Evolutionary conservation across 1,284 basidiomycete species (phyloP).

Genomic region (Cutaneotrichosporon dermatis): DNA sequence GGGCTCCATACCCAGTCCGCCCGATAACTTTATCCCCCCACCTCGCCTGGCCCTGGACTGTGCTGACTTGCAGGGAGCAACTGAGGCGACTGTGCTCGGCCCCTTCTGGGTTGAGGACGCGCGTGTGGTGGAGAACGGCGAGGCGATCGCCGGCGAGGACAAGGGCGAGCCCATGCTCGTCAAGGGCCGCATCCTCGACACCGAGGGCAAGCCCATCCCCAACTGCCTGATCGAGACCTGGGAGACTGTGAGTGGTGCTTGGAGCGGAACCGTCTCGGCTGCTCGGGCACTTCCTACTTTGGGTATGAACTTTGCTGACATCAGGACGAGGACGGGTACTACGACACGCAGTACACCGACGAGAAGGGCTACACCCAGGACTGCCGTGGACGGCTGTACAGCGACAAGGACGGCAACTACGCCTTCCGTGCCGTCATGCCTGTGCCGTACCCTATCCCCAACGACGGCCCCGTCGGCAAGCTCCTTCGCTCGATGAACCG

Average conservation of each 20-base stretch:
- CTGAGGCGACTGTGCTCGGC: conserved; percentile 72
- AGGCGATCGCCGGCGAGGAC: conserved; percentile 68
- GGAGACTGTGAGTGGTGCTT: conserved; percentile 59
- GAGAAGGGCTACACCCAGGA: conserved; percentile 58
- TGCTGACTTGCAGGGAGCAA: conserved; percentile 52
- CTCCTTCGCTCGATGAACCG: conserved; percentile 59
- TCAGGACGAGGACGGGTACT: conserved; percentile 56
- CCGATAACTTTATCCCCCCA: too few relatives aligned
- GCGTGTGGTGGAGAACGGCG: conserved; percentile 54
- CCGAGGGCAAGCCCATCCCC: conserved; percentile 63
- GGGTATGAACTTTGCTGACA: too few relatives aligned
- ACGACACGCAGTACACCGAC: conserved; percentile 62
- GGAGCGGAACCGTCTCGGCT: too few relatives aligned
- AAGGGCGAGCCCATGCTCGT: conserved; percentile 79
- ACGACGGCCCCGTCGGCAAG: conserved; percentile 70
- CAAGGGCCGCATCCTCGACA: conserved; percentile 63
- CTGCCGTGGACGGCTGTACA: conserved; percentile 66
- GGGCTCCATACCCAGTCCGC: too few relatives aligned
- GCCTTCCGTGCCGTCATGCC: conserved; percentile 73
- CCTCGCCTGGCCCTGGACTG: too few relatives aligned
- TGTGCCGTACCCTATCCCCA: conserved; percentile 71
- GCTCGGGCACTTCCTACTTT: too few relatives aligned
- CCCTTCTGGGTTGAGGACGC: conserved; percentile 82
- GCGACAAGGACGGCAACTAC: conserved; percentile 63
- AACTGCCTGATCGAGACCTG: conserved; percentile 71